Evolutionary conservation across 2,329 filamentous ascomycete genomes (phyloP).

Genomic region (Colletotrichum tamarilloi): DNA sequence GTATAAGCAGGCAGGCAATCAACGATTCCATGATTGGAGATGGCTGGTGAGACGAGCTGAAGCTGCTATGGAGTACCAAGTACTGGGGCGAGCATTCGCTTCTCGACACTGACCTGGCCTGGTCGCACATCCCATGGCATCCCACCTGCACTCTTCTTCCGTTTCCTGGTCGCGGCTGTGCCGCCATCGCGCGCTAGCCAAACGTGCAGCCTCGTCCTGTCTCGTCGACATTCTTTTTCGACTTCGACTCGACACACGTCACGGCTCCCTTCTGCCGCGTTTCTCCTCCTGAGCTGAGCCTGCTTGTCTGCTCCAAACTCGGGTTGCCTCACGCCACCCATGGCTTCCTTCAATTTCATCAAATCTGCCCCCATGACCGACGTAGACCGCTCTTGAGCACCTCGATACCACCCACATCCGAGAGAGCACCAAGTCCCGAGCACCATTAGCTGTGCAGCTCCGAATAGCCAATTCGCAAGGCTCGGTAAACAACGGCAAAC

Average conservation of each 20-base stretch:
- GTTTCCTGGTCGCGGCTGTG: slow-evolving; percentile 16
- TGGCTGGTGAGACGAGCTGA: slow-evolving; percentile 17
- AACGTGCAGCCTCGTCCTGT: slow-evolving; percentile 23
- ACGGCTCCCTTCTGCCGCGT: not conserved
- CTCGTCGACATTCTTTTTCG: not conserved
- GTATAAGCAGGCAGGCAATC: not conserved
- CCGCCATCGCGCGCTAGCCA: slow-evolving; percentile 19
- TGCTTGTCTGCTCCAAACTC: slow-evolving; percentile 16
- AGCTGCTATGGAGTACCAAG: not conserved
- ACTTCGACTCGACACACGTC: not conserved
- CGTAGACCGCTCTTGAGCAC: not conserved
- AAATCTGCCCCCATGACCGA: not conserved
- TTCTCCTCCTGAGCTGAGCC: not conserved
- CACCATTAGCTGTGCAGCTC: not conserved
- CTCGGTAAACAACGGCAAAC: not conserved
- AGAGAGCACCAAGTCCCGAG: not conserved
- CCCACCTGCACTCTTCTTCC: not conserved
- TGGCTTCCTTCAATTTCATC: slow-evolving; percentile 7
- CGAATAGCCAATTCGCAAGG: not conserved
- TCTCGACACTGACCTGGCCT: not conserved
- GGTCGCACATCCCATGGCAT: not conserved
- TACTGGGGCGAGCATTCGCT: not conserved
- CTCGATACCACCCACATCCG: not conserved
- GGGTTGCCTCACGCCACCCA: slow-evolving; percentile 11
- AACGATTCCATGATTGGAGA: not conserved